These are phyloP conservation scores for Thelonectria discophora DNA, from an alignment of 2,329 filamentous ascomycete genomes.

Conservation along the genomic window DNA sequence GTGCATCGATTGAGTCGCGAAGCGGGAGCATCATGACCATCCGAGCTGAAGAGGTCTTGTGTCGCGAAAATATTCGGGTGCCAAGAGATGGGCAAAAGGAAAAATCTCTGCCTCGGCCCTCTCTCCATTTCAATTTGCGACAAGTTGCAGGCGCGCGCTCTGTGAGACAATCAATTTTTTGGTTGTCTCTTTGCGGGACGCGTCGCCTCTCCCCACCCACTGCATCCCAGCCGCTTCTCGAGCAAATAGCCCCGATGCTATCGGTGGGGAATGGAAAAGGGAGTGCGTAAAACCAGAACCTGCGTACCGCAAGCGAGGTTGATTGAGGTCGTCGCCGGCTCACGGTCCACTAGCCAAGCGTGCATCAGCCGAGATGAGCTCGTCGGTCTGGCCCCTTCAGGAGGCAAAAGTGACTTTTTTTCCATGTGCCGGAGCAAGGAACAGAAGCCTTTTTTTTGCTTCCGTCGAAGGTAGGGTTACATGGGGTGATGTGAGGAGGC, in stretches of 20 bases:
- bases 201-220: slow-evolving; percentile 11
- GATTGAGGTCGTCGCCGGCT: neutral
- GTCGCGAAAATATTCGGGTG: neutral
- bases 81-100: neutral
- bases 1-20: slow-evolving; percentile 7
- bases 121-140: slow-evolving; percentile 9
- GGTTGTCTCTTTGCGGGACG: slow-evolving; percentile 1
- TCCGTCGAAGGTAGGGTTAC: slow-evolving; percentile 23
- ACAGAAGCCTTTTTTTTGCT: slow-evolving; percentile 12
- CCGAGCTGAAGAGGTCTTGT: slow-evolving; percentile 13
- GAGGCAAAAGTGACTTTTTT: neutral
- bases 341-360: slow-evolving; percentile 14
- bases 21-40: slow-evolving; percentile 5
- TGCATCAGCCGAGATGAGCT: slow-evolving; percentile 40
- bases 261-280: slow-evolving; percentile 11
- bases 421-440: slow-evolving; percentile 13
- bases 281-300: neutral
- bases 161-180: neutral
- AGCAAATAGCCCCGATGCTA: slow-evolving; percentile 8
- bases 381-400: slow-evolving; percentile 2
- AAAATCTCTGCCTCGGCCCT: slow-evolving; percentile 1
- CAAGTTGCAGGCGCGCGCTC: neutral
- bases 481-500: slow-evolving; percentile 15
- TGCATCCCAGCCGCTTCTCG: neutral
- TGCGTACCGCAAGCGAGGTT: neutral